Evolutionary conservation across 169 alveolate species (phyloP).

Genomic region (Cystoisospora suis): DNA sequence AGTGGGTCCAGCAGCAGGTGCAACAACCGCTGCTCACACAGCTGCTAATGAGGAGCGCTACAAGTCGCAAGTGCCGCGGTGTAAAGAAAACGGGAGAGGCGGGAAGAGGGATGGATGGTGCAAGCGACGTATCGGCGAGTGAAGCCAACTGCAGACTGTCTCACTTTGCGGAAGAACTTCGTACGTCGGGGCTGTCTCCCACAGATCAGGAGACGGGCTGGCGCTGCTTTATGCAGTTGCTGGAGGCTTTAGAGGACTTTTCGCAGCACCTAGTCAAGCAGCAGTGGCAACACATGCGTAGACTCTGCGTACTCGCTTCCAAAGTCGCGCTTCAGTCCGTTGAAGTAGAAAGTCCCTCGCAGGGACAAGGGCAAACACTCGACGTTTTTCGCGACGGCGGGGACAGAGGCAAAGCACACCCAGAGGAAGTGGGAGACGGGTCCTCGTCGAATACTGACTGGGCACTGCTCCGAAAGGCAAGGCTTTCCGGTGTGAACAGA

Average conservation of each 20-base stretch:
- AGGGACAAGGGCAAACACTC: too few relatives aligned
- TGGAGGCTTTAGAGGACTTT: conserved; percentile 47
- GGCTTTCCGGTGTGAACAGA: not conserved
- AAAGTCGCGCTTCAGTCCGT: not conserved
- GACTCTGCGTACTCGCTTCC: conserved; percentile 16
- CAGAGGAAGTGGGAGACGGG: too few relatives aligned
- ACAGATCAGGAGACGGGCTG: conserved; percentile 31
- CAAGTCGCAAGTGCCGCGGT: not conserved
- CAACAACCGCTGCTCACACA: not conserved
- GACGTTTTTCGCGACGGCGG: too few relatives aligned
- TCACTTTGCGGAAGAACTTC: not conserved
- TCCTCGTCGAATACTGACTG: too few relatives aligned
- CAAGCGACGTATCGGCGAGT: not conserved
- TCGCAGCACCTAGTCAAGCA: conserved; percentile 44
- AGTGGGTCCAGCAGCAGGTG: not conserved
- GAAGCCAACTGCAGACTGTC: not conserved
- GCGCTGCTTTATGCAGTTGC: conserved; percentile 25
- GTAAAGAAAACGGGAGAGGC: not conserved
- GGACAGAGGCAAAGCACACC: too few relatives aligned
- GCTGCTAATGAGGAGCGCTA: not conserved
- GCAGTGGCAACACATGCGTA: conserved; percentile 41
- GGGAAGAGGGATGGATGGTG: not conserved
- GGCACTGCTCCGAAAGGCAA: not conserved
- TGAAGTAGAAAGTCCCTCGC: too few relatives aligned
- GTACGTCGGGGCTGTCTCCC: not conserved